A percentile compares a stretch with the other conserved stretches of the same genome.
These are phyloP conservation scores for Fusarium temperatum DNA, from an alignment of 2,329 filamentous ascomycete genomes.

Conservation along the genomic window DNA sequence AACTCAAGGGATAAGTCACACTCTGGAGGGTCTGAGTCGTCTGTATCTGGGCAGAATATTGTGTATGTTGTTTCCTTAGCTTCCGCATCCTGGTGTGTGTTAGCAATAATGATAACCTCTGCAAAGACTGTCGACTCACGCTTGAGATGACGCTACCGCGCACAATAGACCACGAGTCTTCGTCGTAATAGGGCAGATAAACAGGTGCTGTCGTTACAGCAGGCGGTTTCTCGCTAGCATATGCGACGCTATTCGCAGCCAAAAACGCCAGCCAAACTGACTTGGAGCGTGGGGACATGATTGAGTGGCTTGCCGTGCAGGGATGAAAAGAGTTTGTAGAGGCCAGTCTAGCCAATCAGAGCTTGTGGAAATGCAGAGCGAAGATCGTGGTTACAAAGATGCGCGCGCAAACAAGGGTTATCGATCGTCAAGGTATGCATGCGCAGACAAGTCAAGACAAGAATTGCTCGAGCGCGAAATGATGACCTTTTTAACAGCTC, in stretches of 20 bases:
- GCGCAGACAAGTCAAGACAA: neutral
- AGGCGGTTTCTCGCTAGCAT: conserved; percentile 31
- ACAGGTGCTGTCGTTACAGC: conserved; percentile 55
- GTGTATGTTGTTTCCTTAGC: conserved; percentile 56
- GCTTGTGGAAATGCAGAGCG: neutral
- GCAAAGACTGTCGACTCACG: conserved; percentile 43
- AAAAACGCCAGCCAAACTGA: conserved; percentile 40
- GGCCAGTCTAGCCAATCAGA: conserved; percentile 3
- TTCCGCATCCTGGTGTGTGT: conserved; percentile 36
- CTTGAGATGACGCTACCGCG: conserved; percentile 57
- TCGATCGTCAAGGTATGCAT: neutral
- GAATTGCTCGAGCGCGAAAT: neutral
- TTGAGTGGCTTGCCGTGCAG: conserved; percentile 3
- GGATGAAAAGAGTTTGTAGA: conserved; percentile 3
- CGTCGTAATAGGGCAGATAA: conserved; percentile 55
- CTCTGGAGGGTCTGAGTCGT: conserved; percentile 49
- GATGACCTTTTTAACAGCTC: conserved; percentile 23
- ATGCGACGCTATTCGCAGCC: conserved; percentile 36
- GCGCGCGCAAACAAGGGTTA: neutral
- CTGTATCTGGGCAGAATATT: conserved; percentile 57
- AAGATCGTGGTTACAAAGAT: neutral
- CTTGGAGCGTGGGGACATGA: conserved; percentile 24
- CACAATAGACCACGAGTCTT: conserved; percentile 54
- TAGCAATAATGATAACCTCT: neutral
- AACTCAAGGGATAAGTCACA: conserved; percentile 58